Evolutionary conservation across 2,329 filamentous ascomycete genomes (phyloP).

Genomic region (Sclerotinia spermophila): DNA sequence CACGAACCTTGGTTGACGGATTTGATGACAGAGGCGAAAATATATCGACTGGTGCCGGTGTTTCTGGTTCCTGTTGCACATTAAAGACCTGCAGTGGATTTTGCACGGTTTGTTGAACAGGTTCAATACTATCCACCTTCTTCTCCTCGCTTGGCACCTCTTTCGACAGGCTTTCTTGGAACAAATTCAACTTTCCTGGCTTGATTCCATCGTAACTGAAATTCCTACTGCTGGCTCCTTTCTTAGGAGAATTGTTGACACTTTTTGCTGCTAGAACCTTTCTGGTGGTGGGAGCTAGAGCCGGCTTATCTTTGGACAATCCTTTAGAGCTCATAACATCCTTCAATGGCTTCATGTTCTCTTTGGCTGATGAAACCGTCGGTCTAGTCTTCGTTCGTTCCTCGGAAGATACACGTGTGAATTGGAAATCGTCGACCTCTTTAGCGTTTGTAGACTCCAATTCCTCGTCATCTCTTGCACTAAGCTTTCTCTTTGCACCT

Average conservation of each 20-base stretch:
- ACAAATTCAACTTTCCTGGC: conserved; percentile 40
- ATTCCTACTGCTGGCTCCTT: conserved; percentile 40
- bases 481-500: conserved; percentile 57
- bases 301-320: conserved; percentile 27
- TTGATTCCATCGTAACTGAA: conserved; percentile 39
- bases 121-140: background rate
- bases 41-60: conserved; percentile 42
- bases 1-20: conserved; percentile 35
- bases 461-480: conserved; percentile 52
- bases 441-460: conserved; percentile 37
- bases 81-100: conserved; percentile 32
- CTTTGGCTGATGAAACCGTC: conserved; percentile 9
- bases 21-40: conserved; percentile 50
- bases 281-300: conserved; percentile 24
- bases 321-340: conserved; percentile 26
- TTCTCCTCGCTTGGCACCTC: conserved; percentile 20
- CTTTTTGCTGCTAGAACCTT: conserved; percentile 48
- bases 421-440: conserved; percentile 31
- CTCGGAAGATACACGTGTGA: conserved; percentile 35
- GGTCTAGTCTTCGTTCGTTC: conserved; percentile 23
- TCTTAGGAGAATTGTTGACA: conserved; percentile 54
- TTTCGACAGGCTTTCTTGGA: conserved; percentile 25
- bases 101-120: background rate
- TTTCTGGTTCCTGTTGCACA: conserved; percentile 35
- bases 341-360: conserved; percentile 18